phyloP scores from a whole-genome alignment of 148 eudicot genomes.

The Pouteria glomerata region DNA sequence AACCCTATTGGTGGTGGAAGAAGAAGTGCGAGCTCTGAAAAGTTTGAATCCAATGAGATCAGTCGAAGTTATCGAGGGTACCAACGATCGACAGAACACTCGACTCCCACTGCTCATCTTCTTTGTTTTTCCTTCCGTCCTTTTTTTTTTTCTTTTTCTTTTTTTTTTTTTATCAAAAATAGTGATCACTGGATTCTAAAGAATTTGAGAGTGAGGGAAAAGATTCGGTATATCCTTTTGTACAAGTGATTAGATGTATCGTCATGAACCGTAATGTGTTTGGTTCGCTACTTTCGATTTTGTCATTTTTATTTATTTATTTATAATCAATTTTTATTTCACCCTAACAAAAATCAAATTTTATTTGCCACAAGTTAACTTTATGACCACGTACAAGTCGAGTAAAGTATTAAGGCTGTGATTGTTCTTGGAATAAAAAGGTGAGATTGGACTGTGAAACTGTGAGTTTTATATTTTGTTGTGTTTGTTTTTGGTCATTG shows the following conservation, averaged over 20 bases:
- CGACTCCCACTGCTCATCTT: slow-evolving; percentile 10
- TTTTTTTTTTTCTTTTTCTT: background rate
- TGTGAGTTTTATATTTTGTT: too few relatives aligned
- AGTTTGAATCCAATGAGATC: background rate
- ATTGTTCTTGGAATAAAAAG: too few relatives aligned
- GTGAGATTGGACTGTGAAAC: too few relatives aligned
- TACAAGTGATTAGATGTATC: too few relatives aligned
- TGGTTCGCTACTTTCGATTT: background rate
- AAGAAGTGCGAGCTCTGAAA: background rate
- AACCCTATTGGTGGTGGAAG: slow-evolving; percentile 12
- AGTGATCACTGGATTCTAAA: background rate
- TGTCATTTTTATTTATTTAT: background rate
- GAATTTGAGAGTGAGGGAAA: too few relatives aligned
- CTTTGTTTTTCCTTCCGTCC: background rate
- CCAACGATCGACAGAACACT: slow-evolving; percentile 8
- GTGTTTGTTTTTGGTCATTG: too few relatives aligned
- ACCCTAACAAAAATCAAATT: too few relatives aligned
- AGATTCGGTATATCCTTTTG: background rate
- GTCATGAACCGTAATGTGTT: background rate
- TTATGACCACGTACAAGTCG: too few relatives aligned
- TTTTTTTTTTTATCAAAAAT: background rate
- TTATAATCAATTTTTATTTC: too few relatives aligned
- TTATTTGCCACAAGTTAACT: too few relatives aligned
- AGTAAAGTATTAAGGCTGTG: too few relatives aligned
- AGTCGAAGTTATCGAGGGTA: slow-evolving; percentile 2